phyloP scores from a whole-genome alignment of 2,329 filamentous ascomycete species.

The Reticulascus tulasneorum region DNA sequence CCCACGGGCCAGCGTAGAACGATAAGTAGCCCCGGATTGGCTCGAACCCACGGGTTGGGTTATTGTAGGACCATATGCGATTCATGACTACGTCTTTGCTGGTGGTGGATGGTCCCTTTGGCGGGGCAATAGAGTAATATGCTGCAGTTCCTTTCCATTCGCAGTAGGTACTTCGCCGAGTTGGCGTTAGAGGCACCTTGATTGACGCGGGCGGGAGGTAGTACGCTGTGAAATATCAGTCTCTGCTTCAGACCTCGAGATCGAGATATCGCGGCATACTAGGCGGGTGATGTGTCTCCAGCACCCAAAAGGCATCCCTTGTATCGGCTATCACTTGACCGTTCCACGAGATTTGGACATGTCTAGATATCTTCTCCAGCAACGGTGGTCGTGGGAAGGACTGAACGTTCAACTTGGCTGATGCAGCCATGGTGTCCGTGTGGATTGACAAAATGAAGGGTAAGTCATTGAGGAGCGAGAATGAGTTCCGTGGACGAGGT shows the following conservation, averaged over 20 bases:
- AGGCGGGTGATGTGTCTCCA: constrained; percentile 60
- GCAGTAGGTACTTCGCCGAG: constrained; percentile 44
- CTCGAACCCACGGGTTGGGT: constrained; percentile 47
- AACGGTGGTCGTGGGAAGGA: constrained; percentile 56
- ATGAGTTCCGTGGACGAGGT: too few relatives aligned
- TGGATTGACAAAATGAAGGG: too few relatives aligned
- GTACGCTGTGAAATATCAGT: constrained; percentile 39
- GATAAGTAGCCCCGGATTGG: constrained; percentile 52
- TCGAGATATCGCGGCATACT: constrained; percentile 33
- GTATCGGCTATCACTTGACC: constrained; percentile 54
- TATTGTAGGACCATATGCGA: constrained; percentile 57
- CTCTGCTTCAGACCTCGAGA: neutral
- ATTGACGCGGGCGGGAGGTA: constrained; percentile 53
- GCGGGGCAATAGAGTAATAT: constrained; percentile 48
- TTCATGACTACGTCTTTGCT: constrained; percentile 37
- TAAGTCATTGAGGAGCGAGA: too few relatives aligned
- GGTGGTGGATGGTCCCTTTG: constrained; percentile 22
- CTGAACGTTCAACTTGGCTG: constrained; percentile 47
- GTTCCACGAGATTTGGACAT: constrained; percentile 54
- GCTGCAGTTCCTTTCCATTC: constrained; percentile 60
- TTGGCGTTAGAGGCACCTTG: constrained; percentile 41
- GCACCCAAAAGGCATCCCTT: constrained; percentile 55
- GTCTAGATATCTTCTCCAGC: constrained; percentile 48
- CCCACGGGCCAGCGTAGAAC: constrained; percentile 59
- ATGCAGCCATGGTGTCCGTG: constrained; percentile 6